phyloP scores from a whole-genome alignment of 108 stramenopile species.

The Stephanodiscus minutulus region DNA sequence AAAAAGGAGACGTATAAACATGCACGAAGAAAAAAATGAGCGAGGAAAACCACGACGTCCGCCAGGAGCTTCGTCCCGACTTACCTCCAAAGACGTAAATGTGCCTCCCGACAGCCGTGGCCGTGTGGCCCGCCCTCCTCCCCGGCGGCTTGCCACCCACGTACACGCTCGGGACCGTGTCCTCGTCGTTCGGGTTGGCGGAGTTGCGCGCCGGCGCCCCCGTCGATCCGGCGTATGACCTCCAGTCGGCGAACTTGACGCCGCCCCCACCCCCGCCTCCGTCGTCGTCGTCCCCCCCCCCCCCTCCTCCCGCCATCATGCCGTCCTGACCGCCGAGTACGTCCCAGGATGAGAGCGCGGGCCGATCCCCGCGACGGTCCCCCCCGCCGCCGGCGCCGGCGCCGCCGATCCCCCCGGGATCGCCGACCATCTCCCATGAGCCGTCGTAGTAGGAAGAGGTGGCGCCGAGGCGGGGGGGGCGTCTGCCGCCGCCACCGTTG shows the following conservation, averaged over 20 bases:
- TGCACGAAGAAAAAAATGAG: constrained; percentile 2
- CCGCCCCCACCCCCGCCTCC: background rate
- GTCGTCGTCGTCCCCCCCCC: constrained; percentile 1
- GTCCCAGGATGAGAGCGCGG: constrained; percentile 9
- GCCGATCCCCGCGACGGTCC: background rate
- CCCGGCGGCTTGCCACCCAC: constrained; percentile 81
- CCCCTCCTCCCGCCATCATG: constrained; percentile 21
- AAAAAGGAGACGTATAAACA: background rate
- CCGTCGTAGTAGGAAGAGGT: constrained; percentile 4
- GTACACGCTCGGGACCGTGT: constrained; percentile 69
- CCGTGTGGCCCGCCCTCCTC: constrained; percentile 91
- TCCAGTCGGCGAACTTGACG: constrained; percentile 63
- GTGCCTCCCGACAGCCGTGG: constrained; percentile 83
- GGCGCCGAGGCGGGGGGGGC: background rate
- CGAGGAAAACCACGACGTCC: background rate
- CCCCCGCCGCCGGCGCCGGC: no score
- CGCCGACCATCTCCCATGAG: constrained; percentile 13
- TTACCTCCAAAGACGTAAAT: constrained; percentile 87
- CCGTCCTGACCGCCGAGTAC: constrained; percentile 45
- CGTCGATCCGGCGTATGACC: constrained; percentile 45
- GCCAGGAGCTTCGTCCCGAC: constrained; percentile 43
- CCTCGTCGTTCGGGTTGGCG: constrained; percentile 89
- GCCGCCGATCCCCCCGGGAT: constrained; percentile 1
- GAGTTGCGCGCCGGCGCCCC: constrained; percentile 29
- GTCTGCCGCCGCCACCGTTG: constrained; percentile 7